Evolutionary conservation across 2,329 filamentous ascomycete genomes (phyloP).

Genomic region (Fusarium sp.): DNA sequence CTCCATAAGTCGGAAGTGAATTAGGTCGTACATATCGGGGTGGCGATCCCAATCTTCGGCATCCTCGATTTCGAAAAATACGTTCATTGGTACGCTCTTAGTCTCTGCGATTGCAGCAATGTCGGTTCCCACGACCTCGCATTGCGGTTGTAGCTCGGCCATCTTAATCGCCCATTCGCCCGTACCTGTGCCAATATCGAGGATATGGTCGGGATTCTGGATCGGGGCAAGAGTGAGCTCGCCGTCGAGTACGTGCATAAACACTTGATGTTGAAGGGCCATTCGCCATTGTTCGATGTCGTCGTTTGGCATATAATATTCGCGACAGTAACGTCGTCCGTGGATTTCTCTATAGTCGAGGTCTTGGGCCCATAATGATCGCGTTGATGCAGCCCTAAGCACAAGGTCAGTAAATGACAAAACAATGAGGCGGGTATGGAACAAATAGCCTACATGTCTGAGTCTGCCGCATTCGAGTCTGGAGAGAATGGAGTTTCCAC

Average conservation of each 20-base stretch:
- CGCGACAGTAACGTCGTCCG: constrained; percentile 71
- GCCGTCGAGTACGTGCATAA: constrained; percentile 63
- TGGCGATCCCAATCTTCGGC: constrained; percentile 70
- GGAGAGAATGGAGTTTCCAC: constrained; percentile 53
- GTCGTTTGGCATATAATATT: constrained; percentile 76
- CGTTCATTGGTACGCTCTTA: constrained; percentile 67
- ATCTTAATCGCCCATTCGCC: constrained; percentile 66
- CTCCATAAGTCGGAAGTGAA: constrained; percentile 68
- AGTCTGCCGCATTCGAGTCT: constrained; percentile 42
- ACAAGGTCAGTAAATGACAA: constrained; percentile 8
- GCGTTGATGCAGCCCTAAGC: constrained; percentile 58
- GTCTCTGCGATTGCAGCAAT: constrained; percentile 69
- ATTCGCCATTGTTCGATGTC: constrained; percentile 73
- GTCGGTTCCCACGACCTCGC: constrained; percentile 70
- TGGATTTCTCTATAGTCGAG: constrained; percentile 71
- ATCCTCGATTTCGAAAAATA: constrained; percentile 71
- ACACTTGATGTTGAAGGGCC: constrained; percentile 72
- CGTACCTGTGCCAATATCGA: constrained; percentile 71
- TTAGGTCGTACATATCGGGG: constrained; percentile 64
- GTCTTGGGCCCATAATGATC: constrained; percentile 63
- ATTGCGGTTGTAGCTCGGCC: constrained; percentile 65
- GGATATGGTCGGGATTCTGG: constrained; percentile 56
- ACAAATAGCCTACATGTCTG: constrained; percentile 58
- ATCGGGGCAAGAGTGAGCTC: constrained; percentile 60
- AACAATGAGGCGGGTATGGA: background rate